Evolutionary conservation across 345 rosid species (phyloP), one percentile per base, ranked within the genome.

Genomic region (Sisymbrium irio): DNA sequence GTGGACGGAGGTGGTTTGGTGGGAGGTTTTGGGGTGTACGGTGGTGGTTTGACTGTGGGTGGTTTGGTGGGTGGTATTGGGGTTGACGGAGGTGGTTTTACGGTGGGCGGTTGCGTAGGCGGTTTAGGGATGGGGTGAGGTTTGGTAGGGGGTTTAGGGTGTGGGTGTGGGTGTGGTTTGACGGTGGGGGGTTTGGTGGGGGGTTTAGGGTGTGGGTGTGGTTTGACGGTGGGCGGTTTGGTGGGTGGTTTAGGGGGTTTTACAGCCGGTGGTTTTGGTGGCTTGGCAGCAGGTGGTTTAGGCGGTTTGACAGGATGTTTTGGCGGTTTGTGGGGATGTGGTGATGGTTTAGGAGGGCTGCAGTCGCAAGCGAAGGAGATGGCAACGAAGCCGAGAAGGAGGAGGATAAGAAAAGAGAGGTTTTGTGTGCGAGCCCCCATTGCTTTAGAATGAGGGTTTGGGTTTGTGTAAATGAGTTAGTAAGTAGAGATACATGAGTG

Each of bases 1-100:
- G 58, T 61, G 15, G 85, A 82, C 2, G 44, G 63, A 39, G 65
- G 65, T 5, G 88, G 81, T 7, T 72, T 61, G 1, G 17, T 5
- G 9, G 85, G 87, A 0, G 77, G 84, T 14, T 64, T 77, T 22
- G 86, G 82, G 17, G 44, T 61, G n/a, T 83, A 81, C 42, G 79
- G 14, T 9, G 17, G 2, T 13, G 89, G 85, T 47, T 76, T 80
- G 10, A 71, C 25, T 1, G 49, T 42, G n/a, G 51, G 66, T 0
- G 66, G 66, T 36, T 60, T 71, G 0, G 33, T 5, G 17, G 86
- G 88, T 0, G 78, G 85, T 44, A 64, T 79, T 5, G 86, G 83
- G 18, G 51, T 56, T 10, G 86, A 81, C 11, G 47, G 65, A 22
- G 47, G 67, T 6, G 88, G 82, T 5, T 72, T 62, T 1, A 62